Evolutionary conservation across 768 basidiomycete genomes (phyloP).

Genomic region (Podaxis rugospora): DNA sequence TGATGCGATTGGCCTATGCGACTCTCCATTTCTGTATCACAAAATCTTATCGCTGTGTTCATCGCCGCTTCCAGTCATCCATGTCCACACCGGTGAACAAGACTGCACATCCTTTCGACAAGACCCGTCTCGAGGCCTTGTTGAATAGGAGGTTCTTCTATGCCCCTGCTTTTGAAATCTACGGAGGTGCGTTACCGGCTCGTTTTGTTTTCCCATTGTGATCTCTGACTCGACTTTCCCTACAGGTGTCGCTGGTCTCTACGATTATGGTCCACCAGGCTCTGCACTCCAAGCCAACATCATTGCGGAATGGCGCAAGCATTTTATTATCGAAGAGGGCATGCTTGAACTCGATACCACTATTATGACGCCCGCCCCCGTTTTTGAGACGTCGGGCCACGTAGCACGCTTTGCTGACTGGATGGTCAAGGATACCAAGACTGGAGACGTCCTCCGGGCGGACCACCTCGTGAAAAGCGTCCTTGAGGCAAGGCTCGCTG

Average conservation of each 20-base stretch:
- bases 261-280: conserved; percentile 97
- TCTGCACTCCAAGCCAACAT: conserved; percentile 96
- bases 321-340: conserved; percentile 97
- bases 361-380: conserved; percentile 91
- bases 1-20: conserved; percentile 24
- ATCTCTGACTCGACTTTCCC: conserved; percentile 9
- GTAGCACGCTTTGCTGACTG: conserved; percentile 98
- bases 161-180: conserved; percentile 98
- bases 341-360: conserved; percentile 99
- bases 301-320: conserved; percentile 92
- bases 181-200: conserved; percentile 67
- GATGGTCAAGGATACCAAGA: conserved; percentile 97
- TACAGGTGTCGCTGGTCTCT: conserved; percentile 91
- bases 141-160: conserved; percentile 94
- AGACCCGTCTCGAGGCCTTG: conserved; percentile 76
- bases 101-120: conserved; percentile 84
- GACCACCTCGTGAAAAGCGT: conserved; percentile 95
- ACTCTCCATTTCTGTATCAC: conserved; percentile 20
- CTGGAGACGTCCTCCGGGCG: conserved; percentile 94
- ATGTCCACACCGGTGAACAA: conserved; percentile 60
- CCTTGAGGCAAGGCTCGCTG: conserved; percentile 83
- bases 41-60: conserved; percentile 24
- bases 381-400: conserved; percentile 96
- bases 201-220: neutral
- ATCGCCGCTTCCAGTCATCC: conserved; percentile 25